Evolutionary conservation across 192 early-diverging fungal species (phyloP), one percentile per base, ranked within the genome.

Genomic region (Coemansia guatemalensis): DNA sequence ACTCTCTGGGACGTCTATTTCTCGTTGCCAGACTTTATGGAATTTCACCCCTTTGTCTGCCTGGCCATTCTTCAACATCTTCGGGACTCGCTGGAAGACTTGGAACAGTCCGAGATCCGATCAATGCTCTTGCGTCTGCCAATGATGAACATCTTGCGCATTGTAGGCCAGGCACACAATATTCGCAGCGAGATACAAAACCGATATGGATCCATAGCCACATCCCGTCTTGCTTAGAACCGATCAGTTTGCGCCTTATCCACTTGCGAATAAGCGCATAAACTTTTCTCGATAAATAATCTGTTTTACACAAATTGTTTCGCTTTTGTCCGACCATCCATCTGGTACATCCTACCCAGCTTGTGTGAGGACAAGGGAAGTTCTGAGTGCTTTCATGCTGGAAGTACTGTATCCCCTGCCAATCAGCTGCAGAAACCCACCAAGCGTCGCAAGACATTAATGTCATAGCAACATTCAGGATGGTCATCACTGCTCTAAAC

Each of bases 1-100:
- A 76, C 87, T 22, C 82, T 96, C 53, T 96, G 93, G 93, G 95
- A 97, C 73, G 85, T 89, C 1, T 96, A 96, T 67, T 95, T 96
- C 81, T 77, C 92, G 9, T 79, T 84, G 23, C 71, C 84, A 17
- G 85, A 92, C 64, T 89, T 88, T 59, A 75, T 94, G 17, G 85
- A 87, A 3, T 77, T 95, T 33, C 93, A 97, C 62, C 87, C 92
- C 8, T 97, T 87, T 67, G 87, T 97, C 20, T 94, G 92, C 56
- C 69, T 94, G 60, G 93, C 95, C n/a, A 86, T 96, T 27, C 73
- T 96, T 49, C 82, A 74, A 44, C 81, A 85, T 27, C 63, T 84
- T 20, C 93, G 90, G 64, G 93, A 94, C 55, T 86, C 83, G 48
- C 79, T 96, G 18, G 95, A 96, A 67, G 93, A 95, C 47, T 65